Evolutionary conservation across 1,139 yeast species (phyloP), one percentile per base, ranked within the genome.

Genomic region (Tardiomyces digboiensis): DNA sequence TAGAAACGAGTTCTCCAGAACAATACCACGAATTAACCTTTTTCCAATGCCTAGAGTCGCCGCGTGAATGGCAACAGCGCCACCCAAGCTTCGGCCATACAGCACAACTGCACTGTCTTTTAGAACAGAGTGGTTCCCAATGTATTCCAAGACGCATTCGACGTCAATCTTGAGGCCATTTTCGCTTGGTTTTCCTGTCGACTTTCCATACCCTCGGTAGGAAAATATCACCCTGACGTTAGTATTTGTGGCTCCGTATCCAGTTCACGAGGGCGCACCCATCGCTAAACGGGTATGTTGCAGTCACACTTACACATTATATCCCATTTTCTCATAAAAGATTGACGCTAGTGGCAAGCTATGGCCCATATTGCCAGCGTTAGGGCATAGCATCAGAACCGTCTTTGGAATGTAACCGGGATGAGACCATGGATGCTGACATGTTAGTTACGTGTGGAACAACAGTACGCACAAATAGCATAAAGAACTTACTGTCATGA

Each of bases 331-430:
- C 45, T 72, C 67, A 63, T 78, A 85, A 52, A 91, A 80, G 14
- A 82, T 66, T 44, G 81, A 73, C 1, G 85, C 95, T 7, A 88
- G 75, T 1, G 97, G 97, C 44, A 91, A 68, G 19, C 88, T 82
- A 60, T 87, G 91, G 33, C 98, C 98, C 54, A 91, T 91, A 61
- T 93, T 91, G 3, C 98, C 98, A 2, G 97, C 98, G 64, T 91
- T 91, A 2, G 98, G 98, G 39, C 88, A 82, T 45, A 88, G 71
- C 26, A 91, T 73, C 40, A 93, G 59, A 7, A 91, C 73, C 0
- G 98, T 89, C 50, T 82, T 82, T 52, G 76, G 72, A 29, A 70
- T 61, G 47, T 81, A 79, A 10, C 57, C 51, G 1, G 70, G 56
- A 3, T n/a, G 13, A 3, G 33, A 26, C 6, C 37, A 20, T 14